phyloP scores from a whole-genome alignment of 257 asterid genomes.

The Penstemon eatonii region DNA sequence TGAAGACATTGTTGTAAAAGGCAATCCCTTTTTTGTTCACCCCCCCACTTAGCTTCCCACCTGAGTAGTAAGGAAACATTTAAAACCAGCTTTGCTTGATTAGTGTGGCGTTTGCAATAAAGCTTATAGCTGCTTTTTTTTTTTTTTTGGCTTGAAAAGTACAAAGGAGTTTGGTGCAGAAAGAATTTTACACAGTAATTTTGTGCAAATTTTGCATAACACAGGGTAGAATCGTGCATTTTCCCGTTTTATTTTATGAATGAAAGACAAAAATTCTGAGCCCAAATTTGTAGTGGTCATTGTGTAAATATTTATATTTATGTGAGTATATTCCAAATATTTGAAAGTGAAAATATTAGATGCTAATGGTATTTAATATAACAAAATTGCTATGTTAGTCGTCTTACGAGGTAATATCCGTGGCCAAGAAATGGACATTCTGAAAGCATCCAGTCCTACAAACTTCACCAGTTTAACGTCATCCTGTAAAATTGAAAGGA shows the following conservation, averaged over 20 bases:
- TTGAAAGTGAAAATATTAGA: neutral
- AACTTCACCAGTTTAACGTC: slow-evolving; percentile 50
- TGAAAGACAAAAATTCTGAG: neutral
- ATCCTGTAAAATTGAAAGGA: slow-evolving; percentile 32
- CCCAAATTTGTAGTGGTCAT: too few relatives aligned
- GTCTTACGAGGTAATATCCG: slow-evolving; percentile 61
- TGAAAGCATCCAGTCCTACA: slow-evolving; percentile 46
- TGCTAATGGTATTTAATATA: neutral
- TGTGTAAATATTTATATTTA: too few relatives aligned
- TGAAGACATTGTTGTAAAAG: slow-evolving; percentile 49
- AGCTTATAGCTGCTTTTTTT: too few relatives aligned
- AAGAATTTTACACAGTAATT: too few relatives aligned
- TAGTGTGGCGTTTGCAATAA: too few relatives aligned
- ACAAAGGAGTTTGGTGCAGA: neutral
- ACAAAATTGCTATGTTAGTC: neutral
- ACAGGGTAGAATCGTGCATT: neutral
- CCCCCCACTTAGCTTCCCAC: slow-evolving; percentile 59
- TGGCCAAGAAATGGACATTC: slow-evolving; percentile 75
- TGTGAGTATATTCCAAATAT: too few relatives aligned
- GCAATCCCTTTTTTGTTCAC: slow-evolving; percentile 51
- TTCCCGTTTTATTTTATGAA: neutral
- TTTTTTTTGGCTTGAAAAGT: neutral
- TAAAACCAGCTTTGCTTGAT: neutral
- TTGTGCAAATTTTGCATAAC: too few relatives aligned
- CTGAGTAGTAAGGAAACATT: slow-evolving; percentile 23